Evolutionary conservation across 179 eudicot genomes (phyloP), one percentile per base, ranked within the genome.

Genomic region (Silene vulgaris): DNA sequence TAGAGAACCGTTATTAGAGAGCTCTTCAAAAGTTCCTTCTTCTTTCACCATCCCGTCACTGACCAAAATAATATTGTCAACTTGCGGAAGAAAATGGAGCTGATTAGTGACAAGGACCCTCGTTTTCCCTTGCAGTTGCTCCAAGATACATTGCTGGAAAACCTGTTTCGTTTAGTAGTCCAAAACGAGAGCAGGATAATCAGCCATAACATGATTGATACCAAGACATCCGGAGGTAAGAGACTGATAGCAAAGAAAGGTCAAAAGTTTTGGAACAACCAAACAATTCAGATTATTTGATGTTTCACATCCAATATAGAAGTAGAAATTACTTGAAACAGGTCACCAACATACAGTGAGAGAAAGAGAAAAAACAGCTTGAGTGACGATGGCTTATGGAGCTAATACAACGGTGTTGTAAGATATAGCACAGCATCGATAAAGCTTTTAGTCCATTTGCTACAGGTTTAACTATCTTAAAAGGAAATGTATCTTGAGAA

Each of bases 101-200:
- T 89, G 93, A 78, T 89, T 89, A 67, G 93, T 87, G 64, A 89
- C 88, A 68, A 89, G 93, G 52, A 89, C 87, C 75, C 93, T 81
- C 29, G 93, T 89, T 80, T 89, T 89, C 11, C 93, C 90, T 75
- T 77, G 76, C 73, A 89, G 70, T 76, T 86, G 86, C 69, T 83
- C 90, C 82, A 80, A 84, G 72, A 89, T 89, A 76, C 93, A 87
- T 40, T 73, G 82, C 23, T 79, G 77, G 30, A 88, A 88, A 29
- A 88, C 90, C 92, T 88, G 83, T 57, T 57, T 19, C n/a, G n/a
- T 30, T 32, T 65, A 73, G 66, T 26, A 19, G n/a, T 26, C n/a
- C 60, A 73, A 61, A 21, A 21, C 21, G 28, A 52, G 63, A 16
- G 43, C 21, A 50, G 23, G 32, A 19, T 17, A 17, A 37, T 21